These are phyloP conservation scores for Aspergillus felis DNA, from an alignment of 2,329 filamentous ascomycete species.

Conservation along the genomic window DNA sequence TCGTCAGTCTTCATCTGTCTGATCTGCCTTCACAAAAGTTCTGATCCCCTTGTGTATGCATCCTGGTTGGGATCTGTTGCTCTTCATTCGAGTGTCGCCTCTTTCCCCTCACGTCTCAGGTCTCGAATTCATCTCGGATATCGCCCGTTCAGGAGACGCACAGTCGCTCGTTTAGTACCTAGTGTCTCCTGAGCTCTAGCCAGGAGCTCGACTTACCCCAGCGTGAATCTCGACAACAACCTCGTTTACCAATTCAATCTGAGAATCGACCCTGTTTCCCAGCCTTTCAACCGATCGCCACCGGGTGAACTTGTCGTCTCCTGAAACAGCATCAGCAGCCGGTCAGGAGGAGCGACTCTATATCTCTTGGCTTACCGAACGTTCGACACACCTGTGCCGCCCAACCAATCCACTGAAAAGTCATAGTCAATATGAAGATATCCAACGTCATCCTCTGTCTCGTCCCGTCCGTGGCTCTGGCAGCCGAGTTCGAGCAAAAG, in stretches of 20 bases:
- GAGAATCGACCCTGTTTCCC: too few species aligned
- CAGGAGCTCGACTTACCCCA: too few species aligned
- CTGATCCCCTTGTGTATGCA: background rate
- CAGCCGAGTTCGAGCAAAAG: slow-evolving; percentile 21
- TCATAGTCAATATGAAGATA: slow-evolving; percentile 14
- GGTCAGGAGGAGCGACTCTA: background rate
- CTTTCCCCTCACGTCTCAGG: background rate
- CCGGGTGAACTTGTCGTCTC: too few species aligned
- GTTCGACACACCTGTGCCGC: background rate
- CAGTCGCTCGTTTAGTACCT: background rate
- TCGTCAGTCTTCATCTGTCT: background rate
- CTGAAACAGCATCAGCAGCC: background rate
- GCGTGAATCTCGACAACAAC: too few species aligned
- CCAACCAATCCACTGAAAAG: background rate
- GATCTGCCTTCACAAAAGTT: background rate
- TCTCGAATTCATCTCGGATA: background rate
- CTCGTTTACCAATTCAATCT: too few species aligned
- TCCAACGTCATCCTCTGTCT: slow-evolving; percentile 14
- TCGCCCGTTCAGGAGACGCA: background rate
- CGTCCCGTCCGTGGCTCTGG: slow-evolving; percentile 20
- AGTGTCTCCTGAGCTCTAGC: background rate
- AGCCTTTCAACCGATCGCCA: too few species aligned
- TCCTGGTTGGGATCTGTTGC: background rate
- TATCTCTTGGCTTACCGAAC: background rate
- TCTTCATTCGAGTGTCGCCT: background rate